Conservation (phyloP, 352 stramenopile species). For the Phytophthora hibernalis region DNA sequence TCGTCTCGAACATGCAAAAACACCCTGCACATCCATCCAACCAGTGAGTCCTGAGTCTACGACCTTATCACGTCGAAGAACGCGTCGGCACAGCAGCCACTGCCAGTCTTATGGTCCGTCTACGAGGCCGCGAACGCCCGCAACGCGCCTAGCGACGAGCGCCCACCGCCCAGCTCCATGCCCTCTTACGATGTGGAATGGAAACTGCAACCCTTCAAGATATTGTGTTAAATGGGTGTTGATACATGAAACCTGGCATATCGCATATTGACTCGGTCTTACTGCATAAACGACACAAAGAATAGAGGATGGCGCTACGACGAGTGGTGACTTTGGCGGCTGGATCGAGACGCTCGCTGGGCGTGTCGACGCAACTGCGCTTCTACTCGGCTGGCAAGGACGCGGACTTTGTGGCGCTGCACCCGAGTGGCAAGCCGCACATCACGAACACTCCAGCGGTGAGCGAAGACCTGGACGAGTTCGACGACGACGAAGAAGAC, state of each 20-base stretch:
- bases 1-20: conserved; percentile 56
- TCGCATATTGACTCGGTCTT: neutral
- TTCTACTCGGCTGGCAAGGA: conserved; percentile 43
- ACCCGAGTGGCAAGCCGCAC: conserved; percentile 28
- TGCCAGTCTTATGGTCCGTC: conserved; percentile 17
- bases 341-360: conserved; percentile 5
- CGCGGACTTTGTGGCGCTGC: conserved; percentile 49
- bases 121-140: conserved; percentile 33
- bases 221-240: conserved; percentile 4
- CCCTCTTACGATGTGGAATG: neutral
- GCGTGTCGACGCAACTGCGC: conserved; percentile 8
- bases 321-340: conserved; percentile 12
- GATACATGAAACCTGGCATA: neutral
- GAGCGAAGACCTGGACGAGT: conserved; percentile 27
- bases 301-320: conserved; percentile 31
- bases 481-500: conserved; percentile 93
- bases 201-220: conserved; percentile 26
- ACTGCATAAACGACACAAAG: neutral
- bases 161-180: conserved; percentile 22
- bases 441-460: conserved; percentile 29
- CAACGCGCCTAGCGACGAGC: conserved; percentile 37
- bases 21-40: conserved; percentile 37
- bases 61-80: conserved; percentile 20
- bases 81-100: conserved; percentile 20
- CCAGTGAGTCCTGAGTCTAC: neutral